Evolutionary conservation across 73 alveolate genomes (phyloP).

Genomic region (Paramecium primaurelia): DNA sequence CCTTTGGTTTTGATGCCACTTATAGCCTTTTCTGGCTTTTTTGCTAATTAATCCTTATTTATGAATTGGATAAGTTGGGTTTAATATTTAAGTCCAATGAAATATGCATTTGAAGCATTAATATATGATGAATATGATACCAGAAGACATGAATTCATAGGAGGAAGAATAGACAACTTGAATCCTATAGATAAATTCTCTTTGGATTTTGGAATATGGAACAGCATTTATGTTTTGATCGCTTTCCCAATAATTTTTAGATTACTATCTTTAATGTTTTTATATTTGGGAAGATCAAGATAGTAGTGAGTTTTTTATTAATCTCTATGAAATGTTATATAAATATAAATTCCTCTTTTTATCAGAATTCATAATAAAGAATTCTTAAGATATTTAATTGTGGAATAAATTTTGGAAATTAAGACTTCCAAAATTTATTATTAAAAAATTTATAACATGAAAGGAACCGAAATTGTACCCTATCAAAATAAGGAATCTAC

Average conservation of each 20-base stretch:
- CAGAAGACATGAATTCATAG: background rate
- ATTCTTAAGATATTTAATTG: background rate
- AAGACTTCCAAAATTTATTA: background rate
- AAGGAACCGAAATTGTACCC: background rate
- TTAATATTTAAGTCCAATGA: conserved; percentile 72
- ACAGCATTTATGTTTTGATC: background rate
- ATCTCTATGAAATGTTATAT: conserved; percentile 24
- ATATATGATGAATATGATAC: conserved; percentile 63
- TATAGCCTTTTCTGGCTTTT: conserved; percentile 73
- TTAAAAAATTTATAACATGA: background rate
- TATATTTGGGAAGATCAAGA: background rate
- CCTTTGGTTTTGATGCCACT: conserved; percentile 71
- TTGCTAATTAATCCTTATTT: conserved; percentile 58
- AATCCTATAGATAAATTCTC: background rate
- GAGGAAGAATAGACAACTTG: background rate
- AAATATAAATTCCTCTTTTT: background rate
- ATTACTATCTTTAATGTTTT: background rate
- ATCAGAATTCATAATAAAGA: background rate
- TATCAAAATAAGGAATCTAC: background rate
- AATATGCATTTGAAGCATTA: conserved; percentile 69
- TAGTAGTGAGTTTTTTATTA: background rate
- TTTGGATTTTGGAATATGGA: background rate
- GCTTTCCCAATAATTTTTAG: background rate
- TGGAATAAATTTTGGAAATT: background rate
- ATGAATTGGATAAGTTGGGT: conserved; percentile 73